Percentiles rank a stretch among this genome's conserved stretches.
Evolutionary conservation across 768 basidiomycete genomes (phyloP).

Genomic region (Dendrothele bispora): DNA sequence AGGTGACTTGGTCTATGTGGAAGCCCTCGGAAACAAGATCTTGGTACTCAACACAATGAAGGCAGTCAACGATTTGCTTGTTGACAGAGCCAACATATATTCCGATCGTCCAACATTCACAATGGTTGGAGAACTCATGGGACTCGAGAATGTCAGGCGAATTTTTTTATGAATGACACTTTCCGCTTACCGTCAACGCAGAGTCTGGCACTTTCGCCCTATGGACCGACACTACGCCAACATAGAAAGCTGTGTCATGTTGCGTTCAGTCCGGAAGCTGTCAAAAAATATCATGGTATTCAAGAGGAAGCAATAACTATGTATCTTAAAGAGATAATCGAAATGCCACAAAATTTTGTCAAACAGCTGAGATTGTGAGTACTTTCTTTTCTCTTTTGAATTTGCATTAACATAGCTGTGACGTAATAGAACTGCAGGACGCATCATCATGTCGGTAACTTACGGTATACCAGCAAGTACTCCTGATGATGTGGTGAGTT

Average conservation of each 20-base stretch:
- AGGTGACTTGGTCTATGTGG: constrained; percentile 26
- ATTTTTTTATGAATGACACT: neutral
- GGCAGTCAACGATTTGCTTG: constrained; percentile 24
- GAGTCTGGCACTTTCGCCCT: neutral
- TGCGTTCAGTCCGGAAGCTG: constrained; percentile 24
- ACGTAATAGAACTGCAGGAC: constrained; percentile 16
- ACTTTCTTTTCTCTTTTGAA: neutral
- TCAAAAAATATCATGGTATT: constrained; percentile 25
- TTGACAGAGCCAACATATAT: constrained; percentile 25
- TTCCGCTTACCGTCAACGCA: neutral
- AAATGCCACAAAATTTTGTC: constrained; percentile 16
- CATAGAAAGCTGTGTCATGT: constrained; percentile 25
- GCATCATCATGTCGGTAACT: constrained; percentile 23
- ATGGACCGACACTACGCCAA: constrained; percentile 16
- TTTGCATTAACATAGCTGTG: neutral
- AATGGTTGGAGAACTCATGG: constrained; percentile 12
- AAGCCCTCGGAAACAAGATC: constrained; percentile 20
- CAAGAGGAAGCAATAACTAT: constrained; percentile 24
- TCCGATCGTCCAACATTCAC: constrained; percentile 29
- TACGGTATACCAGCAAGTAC: constrained; percentile 20
- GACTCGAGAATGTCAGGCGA: neutral
- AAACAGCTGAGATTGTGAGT: constrained; percentile 21
- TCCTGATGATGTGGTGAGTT: constrained; percentile 19
- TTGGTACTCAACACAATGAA: constrained; percentile 26
- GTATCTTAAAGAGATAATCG: constrained; percentile 13